Evolutionary conservation across 306 rosid species (phyloP).

Genomic region (Pyrus betulifolia): DNA sequence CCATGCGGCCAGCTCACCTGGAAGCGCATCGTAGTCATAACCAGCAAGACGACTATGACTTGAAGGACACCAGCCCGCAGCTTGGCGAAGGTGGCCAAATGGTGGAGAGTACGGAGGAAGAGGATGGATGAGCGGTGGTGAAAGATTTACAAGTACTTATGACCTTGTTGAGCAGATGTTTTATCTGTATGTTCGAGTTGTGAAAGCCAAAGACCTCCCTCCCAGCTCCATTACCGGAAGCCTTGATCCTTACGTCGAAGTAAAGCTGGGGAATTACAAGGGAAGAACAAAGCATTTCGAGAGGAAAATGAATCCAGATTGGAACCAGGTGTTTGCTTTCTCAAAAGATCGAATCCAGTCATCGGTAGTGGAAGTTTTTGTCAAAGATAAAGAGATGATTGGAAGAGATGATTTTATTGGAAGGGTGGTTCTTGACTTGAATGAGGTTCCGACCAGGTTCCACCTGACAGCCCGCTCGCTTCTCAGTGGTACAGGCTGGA

Average conservation of each 20-base stretch:
- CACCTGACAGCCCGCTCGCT: conserved; percentile 90
- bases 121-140: conserved; percentile 75
- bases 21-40: conserved; percentile 22
- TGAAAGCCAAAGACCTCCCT: conserved; percentile 80
- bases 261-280: conserved; percentile 77
- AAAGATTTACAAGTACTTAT: conserved; percentile 62
- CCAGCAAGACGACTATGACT: conserved; percentile 41
- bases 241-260: conserved; percentile 91
- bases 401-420: conserved; percentile 91
- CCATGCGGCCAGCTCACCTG: conserved; percentile 31
- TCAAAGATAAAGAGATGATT: conserved; percentile 76
- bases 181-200: conserved; percentile 69
- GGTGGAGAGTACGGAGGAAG: conserved; percentile 44
- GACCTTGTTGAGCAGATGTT: conserved; percentile 90
- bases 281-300: conserved; percentile 80
- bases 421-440: conserved; percentile 68
- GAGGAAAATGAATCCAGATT: conserved; percentile 72
- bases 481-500: conserved; percentile 93
- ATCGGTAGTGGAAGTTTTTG: conserved; percentile 67
- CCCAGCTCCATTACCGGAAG: conserved; percentile 49
- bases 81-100: conserved; percentile 81
- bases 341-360: conserved; percentile 85
- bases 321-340: conserved; percentile 94
- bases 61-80: conserved; percentile 73
- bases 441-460: conserved; percentile 90